Evolutionary conservation across 2,329 filamentous ascomycete species (phyloP).

Genomic region (Dryadomyces quercivorus): DNA sequence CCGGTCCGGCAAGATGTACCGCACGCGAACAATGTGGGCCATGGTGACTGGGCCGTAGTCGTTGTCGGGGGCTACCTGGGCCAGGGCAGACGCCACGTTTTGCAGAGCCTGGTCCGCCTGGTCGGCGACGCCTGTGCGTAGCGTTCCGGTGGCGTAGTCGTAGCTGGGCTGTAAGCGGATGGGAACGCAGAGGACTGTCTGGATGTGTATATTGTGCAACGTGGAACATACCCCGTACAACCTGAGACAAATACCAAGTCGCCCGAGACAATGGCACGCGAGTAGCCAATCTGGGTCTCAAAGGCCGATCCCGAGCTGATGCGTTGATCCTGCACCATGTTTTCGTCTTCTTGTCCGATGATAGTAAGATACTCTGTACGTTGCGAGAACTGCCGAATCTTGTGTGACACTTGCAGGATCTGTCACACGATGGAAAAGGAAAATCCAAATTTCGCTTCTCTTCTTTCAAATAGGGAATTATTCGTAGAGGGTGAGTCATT

Average conservation of each 20-base stretch:
- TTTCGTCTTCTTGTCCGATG: background rate
- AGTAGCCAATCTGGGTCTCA: slow-evolving; percentile 41
- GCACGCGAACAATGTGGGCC: slow-evolving; percentile 36
- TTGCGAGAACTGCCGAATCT: background rate
- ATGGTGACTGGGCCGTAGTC: slow-evolving; percentile 14
- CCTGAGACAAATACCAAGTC: slow-evolving; percentile 42
- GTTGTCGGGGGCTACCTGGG: slow-evolving; percentile 24
- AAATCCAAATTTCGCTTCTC: too few relatives aligned
- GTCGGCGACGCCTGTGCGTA: slow-evolving; percentile 26
- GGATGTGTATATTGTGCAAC: too few relatives aligned
- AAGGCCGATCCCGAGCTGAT: slow-evolving; percentile 39
- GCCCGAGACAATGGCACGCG: slow-evolving; percentile 37
- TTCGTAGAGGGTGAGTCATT: background rate
- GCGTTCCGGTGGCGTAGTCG: slow-evolving; percentile 33
- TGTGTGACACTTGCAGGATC: background rate
- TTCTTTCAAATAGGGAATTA: background rate
- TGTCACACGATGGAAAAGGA: background rate
- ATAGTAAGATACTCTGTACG: background rate
- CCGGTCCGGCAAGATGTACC: slow-evolving; percentile 37
- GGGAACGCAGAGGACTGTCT: too few relatives aligned
- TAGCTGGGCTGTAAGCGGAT: slow-evolving; percentile 21
- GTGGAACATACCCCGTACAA: slow-evolving; percentile 32
- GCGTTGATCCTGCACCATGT: slow-evolving; percentile 8
- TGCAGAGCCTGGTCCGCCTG: slow-evolving; percentile 37
- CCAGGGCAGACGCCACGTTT: slow-evolving; percentile 34